Conservation (phyloP, 1,139 yeast species). For the Debaryomyces psychrophilus region DNA sequence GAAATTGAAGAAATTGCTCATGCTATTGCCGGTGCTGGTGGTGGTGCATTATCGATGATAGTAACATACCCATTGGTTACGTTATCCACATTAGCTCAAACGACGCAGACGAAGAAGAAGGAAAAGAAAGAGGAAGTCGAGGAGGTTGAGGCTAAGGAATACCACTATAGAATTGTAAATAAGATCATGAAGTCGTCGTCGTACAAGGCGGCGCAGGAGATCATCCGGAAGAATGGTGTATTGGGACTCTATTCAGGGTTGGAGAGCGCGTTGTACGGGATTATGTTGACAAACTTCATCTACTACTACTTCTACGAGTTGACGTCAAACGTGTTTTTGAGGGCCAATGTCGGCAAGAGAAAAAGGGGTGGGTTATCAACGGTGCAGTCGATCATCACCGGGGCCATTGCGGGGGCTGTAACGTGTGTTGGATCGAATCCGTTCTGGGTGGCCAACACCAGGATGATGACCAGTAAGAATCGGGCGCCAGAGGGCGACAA, state of each 20-base stretch:
- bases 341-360: conserved; percentile 32
- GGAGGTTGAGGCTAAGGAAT: conserved; percentile 14
- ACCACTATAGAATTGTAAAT: conserved; percentile 24
- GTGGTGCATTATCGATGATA: conserved; percentile 85
- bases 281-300: conserved; percentile 81
- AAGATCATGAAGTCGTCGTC: conserved; percentile 29
- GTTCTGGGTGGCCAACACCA: conserved; percentile 91
- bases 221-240: conserved; percentile 66
- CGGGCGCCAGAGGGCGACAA: conserved; percentile 30
- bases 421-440: conserved; percentile 91
- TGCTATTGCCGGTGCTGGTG: conserved; percentile 91
- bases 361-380: conserved; percentile 56
- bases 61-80: conserved; percentile 87
- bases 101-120: conserved; percentile 51
- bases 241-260: conserved; percentile 80
- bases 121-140: conserved; percentile 24
- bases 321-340: conserved; percentile 57
- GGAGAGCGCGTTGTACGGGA: conserved; percentile 86
- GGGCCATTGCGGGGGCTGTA: conserved; percentile 85
- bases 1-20: conserved; percentile 66
- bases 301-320: conserved; percentile 90
- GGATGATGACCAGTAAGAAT: conserved; percentile 67
- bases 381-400: conserved; percentile 72
- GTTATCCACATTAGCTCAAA: conserved; percentile 81
- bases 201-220: conserved; percentile 43